Base-by-base conservation (phyloP, 768 basidiomycete genomes). In the Xerocomus brunneocitrinus region DNA sequence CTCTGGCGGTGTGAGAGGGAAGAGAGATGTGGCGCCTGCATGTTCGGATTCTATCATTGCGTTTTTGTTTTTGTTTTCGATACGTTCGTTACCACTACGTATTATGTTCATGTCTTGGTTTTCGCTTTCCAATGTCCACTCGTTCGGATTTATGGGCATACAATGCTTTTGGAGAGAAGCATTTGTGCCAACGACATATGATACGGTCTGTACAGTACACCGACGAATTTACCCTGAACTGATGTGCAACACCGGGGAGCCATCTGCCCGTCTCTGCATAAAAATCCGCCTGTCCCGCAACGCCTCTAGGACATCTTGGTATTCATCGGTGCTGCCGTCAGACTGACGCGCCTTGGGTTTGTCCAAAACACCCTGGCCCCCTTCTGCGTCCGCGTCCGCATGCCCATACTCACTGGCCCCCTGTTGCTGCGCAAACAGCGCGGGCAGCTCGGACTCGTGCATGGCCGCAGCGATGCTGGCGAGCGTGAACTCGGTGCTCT, bases 371-470 rank as follows among this genome's bases (percentile, higher is more conserved):
- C 16, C 19, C 0, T 28, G 0, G 0, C 25, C 32, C 6, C 24
- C 36, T 3, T 47, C 52, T 27, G 13, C 2, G 42, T 51, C 35
- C 25, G 12, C 42, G 5, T 50, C 41, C 16, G 22, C 24, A 35
- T 44, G 32, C 12, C 13, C 32, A 46, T 34, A 32, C 31, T 4
- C 12, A 24, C 22, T 8, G 45, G 10, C 31, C n/a, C 24, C 32
- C 27, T 30, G 49, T 58, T 27, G 39, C 16, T 50, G 66, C 3
- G 46, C 55, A 34, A 66, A 57, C 22, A 55, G 52, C 10, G 52
- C 58, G 1, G 66, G 66, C 22, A 67, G 59, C 28, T 69, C 61
- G 1, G 66, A 67, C 19, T 40, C 58, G 5, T 66, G 60, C 1
- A 67, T 34, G 1, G 67, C 62, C 0, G 60, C 56, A 0, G 58